These are phyloP conservation scores for Apiospora phragmitis DNA, from an alignment of 2,329 filamentous ascomycete genomes.

Conservation along the genomic window DNA sequence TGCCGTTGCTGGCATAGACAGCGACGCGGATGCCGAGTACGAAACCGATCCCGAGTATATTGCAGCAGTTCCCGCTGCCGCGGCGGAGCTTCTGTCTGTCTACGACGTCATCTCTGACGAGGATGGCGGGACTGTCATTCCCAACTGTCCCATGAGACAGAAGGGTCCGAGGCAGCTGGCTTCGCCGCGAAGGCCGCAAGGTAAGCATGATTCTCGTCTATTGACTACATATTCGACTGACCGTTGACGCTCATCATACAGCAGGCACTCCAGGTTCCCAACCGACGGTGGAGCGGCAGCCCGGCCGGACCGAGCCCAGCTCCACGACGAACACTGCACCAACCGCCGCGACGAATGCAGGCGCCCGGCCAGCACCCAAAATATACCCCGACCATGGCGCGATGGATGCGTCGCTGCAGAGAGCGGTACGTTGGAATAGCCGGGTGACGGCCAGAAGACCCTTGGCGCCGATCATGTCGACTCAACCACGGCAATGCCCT, in stretches of 20 bases:
- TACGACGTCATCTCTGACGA: too few relatives aligned
- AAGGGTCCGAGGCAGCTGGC: neutral
- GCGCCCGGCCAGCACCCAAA: neutral
- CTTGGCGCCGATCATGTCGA: neutral
- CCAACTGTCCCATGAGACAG: neutral
- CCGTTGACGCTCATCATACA: neutral
- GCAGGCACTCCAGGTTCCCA: neutral
- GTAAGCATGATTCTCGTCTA: neutral
- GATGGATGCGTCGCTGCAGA: neutral
- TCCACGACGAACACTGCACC: neutral
- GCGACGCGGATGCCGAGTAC: neutral
- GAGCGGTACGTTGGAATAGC: neutral
- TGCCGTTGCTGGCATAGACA: neutral
- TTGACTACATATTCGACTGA: neutral
- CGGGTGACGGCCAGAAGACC: neutral
- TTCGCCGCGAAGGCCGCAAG: neutral
- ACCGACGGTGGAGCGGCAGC: neutral
- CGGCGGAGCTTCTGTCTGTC: neutral
- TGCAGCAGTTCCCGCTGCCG: neutral
- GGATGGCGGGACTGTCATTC: neutral
- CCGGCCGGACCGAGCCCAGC: neutral
- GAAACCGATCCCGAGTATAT: neutral
- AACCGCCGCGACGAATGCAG: neutral
- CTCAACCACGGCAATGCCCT: neutral
- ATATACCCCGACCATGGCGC: neutral